Evolutionary conservation across 257 asterid genomes (phyloP).

Genomic region (Capsicum chinense): DNA sequence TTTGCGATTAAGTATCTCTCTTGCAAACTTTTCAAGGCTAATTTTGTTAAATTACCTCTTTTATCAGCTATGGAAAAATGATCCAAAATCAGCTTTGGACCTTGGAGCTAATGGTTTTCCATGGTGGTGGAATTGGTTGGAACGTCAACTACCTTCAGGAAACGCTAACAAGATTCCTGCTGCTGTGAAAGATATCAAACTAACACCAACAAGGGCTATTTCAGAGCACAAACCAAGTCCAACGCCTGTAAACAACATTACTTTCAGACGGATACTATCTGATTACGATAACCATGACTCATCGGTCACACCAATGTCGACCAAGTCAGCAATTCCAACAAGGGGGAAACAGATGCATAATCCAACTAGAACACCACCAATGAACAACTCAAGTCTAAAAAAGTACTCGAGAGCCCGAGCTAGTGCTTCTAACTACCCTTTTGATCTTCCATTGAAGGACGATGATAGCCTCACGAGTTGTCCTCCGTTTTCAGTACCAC

Average conservation of each 20-base stretch:
- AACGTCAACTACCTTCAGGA: conserved; percentile 61
- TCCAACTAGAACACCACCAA: conserved; percentile 61
- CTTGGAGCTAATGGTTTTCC: conserved; percentile 67
- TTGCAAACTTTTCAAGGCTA: background rate
- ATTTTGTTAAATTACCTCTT: background rate
- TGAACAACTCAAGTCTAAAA: conserved; percentile 36
- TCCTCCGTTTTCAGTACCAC: conserved; percentile 87
- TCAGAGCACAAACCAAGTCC: conserved; percentile 74
- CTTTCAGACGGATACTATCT: conserved; percentile 36
- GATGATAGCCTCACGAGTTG: conserved; percentile 90
- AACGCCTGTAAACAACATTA: conserved; percentile 43
- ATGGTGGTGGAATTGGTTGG: conserved; percentile 99
- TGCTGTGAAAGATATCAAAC: conserved; percentile 37
- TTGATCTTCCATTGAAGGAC: conserved; percentile 59
- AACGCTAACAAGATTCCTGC: conserved; percentile 49
- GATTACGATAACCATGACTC: conserved; percentile 56
- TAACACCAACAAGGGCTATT: conserved; percentile 64
- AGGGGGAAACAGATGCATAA: conserved; percentile 63
- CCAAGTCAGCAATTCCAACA: conserved; percentile 66
- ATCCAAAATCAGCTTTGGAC: conserved; percentile 51
- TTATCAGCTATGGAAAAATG: conserved; percentile 73
- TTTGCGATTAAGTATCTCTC: background rate
- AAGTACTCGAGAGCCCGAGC: conserved; percentile 56
- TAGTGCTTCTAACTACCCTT: conserved; percentile 50
- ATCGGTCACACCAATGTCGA: conserved; percentile 69